These are phyloP conservation scores for Russula compacta DNA, from an alignment of 768 basidiomycete genomes.

Conservation along the genomic window DNA sequence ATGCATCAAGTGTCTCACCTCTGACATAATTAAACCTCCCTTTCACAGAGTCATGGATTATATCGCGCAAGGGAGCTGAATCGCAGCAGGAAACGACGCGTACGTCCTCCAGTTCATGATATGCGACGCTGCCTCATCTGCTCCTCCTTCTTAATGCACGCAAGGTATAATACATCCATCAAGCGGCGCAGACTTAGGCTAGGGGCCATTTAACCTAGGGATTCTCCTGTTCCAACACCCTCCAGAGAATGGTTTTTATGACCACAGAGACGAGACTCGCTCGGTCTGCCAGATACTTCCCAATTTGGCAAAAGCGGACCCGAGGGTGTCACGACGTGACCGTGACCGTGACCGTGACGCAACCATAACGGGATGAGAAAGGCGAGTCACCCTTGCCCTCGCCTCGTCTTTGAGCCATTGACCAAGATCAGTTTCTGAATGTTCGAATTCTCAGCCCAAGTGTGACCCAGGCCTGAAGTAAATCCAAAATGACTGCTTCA, in stretches of 20 bases:
- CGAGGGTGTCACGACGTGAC: neutral
- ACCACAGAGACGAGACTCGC: neutral
- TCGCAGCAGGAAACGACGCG: neutral
- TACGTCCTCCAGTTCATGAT: neutral
- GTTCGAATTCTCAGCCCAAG: slow-evolving; percentile 1
- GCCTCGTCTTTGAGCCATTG: neutral
- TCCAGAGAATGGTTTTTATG: neutral
- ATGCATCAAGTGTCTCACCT: neutral
- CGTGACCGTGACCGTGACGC: neutral
- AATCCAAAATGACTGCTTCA: neutral
- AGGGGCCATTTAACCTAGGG: too few relatives aligned
- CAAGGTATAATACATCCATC: neutral
- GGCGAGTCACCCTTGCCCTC: slow-evolving; percentile 5
- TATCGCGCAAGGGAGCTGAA: neutral
- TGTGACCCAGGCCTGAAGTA: slow-evolving; percentile 11
- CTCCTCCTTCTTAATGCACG: neutral
- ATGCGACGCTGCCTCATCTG: neutral
- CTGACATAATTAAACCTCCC: neutral
- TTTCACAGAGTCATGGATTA: neutral
- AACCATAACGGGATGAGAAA: neutral
- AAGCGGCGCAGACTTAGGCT: neutral
- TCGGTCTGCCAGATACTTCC: neutral
- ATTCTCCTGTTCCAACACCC: neutral
- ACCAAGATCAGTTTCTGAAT: slow-evolving; percentile 2
- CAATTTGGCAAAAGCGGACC: neutral